Conservation (phyloP, 2,329 filamentous ascomycete species). For the Colletotrichum acutatum region DNA sequence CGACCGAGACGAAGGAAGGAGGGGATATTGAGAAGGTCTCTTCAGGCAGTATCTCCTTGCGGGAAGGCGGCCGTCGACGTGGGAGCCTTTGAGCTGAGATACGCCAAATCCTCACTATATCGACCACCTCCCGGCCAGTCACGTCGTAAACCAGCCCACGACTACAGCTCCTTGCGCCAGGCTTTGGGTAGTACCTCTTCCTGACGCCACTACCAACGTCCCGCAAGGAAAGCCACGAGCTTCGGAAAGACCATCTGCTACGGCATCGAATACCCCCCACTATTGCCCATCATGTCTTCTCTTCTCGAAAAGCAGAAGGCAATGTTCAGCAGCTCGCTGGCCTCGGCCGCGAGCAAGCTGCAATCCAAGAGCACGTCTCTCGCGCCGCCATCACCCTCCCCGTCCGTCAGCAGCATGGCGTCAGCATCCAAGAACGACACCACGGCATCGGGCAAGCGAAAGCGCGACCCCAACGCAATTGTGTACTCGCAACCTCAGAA, state of each 20-base stretch:
- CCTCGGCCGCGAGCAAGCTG: constrained; percentile 73
- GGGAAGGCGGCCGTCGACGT: background rate
- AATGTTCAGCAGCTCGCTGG: constrained; percentile 69
- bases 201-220: background rate
- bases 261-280: background rate
- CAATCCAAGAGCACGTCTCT: constrained; percentile 59
- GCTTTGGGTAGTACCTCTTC: background rate
- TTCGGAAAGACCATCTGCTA: no score
- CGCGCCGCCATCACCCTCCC: constrained; percentile 72
- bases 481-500: constrained; percentile 82
- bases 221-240: background rate
- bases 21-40: background rate
- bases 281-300: constrained; percentile 61
- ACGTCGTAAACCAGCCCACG: background rate
- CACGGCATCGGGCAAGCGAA: constrained; percentile 72
- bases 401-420: constrained; percentile 63
- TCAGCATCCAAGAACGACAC: constrained; percentile 61
- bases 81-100: background rate
- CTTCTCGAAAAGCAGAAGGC: constrained; percentile 75
- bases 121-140: background rate
- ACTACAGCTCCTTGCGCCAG: background rate
- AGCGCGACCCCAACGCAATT: constrained; percentile 64
- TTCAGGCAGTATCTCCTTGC: background rate
- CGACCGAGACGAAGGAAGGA: background rate
- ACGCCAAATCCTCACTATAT: background rate